These are phyloP conservation scores for Staphylotrichum longicolle DNA, from an alignment of 495 filamentous ascomycete genomes.

Conservation along the genomic window DNA sequence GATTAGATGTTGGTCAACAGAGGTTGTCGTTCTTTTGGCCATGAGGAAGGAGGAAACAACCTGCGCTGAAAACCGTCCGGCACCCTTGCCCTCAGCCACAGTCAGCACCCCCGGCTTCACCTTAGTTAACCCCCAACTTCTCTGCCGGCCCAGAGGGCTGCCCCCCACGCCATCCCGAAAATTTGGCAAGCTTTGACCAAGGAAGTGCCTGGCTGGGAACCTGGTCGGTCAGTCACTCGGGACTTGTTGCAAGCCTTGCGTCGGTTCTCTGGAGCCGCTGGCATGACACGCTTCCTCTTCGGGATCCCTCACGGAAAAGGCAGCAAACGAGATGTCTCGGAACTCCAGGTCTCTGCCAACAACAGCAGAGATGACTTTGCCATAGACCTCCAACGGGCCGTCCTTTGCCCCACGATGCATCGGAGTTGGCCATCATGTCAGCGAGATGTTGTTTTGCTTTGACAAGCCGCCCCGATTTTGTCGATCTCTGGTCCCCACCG, in stretches of 20 bases:
- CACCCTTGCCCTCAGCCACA: not conserved
- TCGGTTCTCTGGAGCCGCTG: too few relatives aligned
- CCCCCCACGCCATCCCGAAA: conserved; percentile 27
- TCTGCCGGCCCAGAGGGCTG: not conserved
- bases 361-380: too few relatives aligned
- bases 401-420: too few relatives aligned
- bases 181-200: conserved; percentile 9
- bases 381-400: too few relatives aligned
- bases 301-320: not conserved
- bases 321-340: not conserved
- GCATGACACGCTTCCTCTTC: too few relatives aligned
- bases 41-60: too few relatives aligned
- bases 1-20: too few relatives aligned
- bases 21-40: too few relatives aligned
- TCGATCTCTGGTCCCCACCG: conserved; percentile 9
- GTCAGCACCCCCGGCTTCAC: not conserved
- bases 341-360: too few relatives aligned
- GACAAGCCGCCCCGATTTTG: not conserved
- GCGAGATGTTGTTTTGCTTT: too few relatives aligned
- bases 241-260: too few relatives aligned
- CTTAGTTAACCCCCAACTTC: conserved; percentile 20
- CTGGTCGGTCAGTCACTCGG: conserved; percentile 18
- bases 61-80: not conserved
- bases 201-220: conserved; percentile 6
- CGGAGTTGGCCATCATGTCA: too few relatives aligned